Base-by-base conservation (phyloP, 306 rosid genomes). In the Castanospermum australe region DNA sequence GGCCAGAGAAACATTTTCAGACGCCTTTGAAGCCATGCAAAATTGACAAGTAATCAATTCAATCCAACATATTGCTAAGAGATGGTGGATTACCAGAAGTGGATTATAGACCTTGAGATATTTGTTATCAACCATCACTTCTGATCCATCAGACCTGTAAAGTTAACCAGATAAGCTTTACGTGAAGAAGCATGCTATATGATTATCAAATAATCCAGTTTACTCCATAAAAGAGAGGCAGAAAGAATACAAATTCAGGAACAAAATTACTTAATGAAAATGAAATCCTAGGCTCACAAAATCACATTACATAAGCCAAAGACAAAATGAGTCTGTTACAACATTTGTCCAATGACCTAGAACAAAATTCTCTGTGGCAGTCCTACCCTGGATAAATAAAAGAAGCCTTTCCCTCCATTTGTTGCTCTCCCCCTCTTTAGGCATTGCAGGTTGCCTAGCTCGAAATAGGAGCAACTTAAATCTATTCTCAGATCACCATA, bases 71-170 rank as follows among this genome's bases (percentile, higher is more conserved):
- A 45, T 11, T 5, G 21, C 41, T 36, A 24, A 41, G 7, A 72
- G 60, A 82, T 6, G 13, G 20, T 70, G 55, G 22, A 81, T 86
- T 87, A 95, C 99, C 85, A 95, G 86, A 18, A 76, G 82, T 4
- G 99, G 97, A 80, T 91, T 22, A 71, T 80, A 48, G 30, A 86
- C 72, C 85, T 89, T 92, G 72, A 95, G 94, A 86, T 83, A 87
- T 73, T 86, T 85, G 90, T 95, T 95, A 75, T 92, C 93, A 56
- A 92, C 97, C 81, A 84, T 62, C 74, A 95, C 94, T 88, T 91
- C 95, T 21, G 88, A 55, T 48, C 99, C 99, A 79, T 95, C 97
- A 9, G 97, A 87, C 90, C 99, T 95, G 65, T 42, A 81, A 74
- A 45, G 57, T 30, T 65, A 68, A 61, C 61, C 55, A 68, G 66